phyloP scores from a whole-genome alignment of 2,329 filamentous ascomycete species.

The Pyricularia sp. region DNA sequence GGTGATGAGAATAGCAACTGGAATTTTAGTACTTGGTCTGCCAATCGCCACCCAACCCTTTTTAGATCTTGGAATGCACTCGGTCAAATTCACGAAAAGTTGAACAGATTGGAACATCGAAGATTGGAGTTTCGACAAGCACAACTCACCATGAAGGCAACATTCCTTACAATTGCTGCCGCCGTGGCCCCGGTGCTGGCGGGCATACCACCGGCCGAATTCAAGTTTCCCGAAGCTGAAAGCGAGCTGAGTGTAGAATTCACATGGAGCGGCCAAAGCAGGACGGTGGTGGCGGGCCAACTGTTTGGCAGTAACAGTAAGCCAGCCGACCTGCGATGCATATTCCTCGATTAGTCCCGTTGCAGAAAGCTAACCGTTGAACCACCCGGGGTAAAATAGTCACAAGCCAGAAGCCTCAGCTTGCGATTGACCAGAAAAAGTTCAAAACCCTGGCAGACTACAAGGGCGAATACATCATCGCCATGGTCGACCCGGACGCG shows the following conservation, averaged over 20 bases:
- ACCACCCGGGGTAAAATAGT: conserved; percentile 1
- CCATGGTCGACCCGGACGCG: conserved; percentile 9
- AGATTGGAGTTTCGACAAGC: neutral
- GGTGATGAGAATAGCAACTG: neutral
- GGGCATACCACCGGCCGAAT: conserved; percentile 7
- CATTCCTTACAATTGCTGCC: conserved; percentile 1
- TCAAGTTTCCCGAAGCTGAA: conserved; percentile 6
- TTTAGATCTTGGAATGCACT: neutral
- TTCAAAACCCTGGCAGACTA: conserved; percentile 4
- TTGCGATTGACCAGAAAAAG: conserved; percentile 3
- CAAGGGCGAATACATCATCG: conserved; percentile 5
- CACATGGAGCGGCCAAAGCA: conserved; percentile 6
- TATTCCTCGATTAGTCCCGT: neutral
- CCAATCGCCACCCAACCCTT: neutral
- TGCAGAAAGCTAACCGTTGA: neutral
- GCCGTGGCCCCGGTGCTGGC: conserved; percentile 7
- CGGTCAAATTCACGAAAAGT: neutral
- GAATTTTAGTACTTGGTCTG: neutral
- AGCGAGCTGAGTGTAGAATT: conserved; percentile 7
- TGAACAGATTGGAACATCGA: neutral
- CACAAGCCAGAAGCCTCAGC: conserved; percentile 5
- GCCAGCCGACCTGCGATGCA: neutral
- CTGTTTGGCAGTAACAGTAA: conserved; percentile 3
- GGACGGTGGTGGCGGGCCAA: conserved; percentile 1
- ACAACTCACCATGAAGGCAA: neutral